Conservation (phyloP, 129 eudicot species). For the Chrysanthemum makinoi region DNA sequence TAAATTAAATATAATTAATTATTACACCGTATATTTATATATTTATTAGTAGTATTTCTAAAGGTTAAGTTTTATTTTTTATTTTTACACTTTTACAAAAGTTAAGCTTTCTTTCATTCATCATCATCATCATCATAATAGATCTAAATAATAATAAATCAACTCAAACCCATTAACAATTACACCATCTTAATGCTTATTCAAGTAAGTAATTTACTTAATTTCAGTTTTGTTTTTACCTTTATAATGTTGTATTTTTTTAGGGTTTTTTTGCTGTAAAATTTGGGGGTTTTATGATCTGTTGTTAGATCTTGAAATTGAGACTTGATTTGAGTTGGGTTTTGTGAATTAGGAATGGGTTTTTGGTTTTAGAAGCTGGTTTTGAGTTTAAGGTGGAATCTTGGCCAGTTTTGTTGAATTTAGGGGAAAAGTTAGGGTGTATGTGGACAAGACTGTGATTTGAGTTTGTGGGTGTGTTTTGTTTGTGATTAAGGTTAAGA, state of each 20-base stretch:
- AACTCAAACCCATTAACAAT: constrained; percentile 33
- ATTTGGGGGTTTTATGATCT: constrained; percentile 21
- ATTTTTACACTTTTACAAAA: constrained; percentile 34
- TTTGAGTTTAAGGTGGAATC: too few species aligned
- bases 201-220: constrained; percentile 48
- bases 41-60: constrained; percentile 13
- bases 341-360: not conserved
- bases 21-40: constrained; percentile 32
- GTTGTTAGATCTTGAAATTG: constrained; percentile 27
- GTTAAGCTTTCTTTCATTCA: constrained; percentile 24
- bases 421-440: too few species aligned
- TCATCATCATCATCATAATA: constrained; percentile 10
- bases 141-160: constrained; percentile 69
- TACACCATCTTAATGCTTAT: constrained; percentile 40
- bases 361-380: too few species aligned
- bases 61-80: constrained; percentile 36
- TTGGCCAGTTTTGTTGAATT: too few species aligned
- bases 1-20: constrained; percentile 10
- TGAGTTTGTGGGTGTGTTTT: too few species aligned
- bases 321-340: constrained; percentile 3
- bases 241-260: constrained; percentile 6
- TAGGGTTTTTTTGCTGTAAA: constrained; percentile 35
- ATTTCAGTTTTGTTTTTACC: constrained; percentile 17
- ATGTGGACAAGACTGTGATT: too few species aligned
- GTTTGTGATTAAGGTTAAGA: too few species aligned